Evolutionary conservation across 2,329 filamentous ascomycete genomes (phyloP), one percentile per base, ranked within the genome.

Genomic region (Fusarium sp.): DNA sequence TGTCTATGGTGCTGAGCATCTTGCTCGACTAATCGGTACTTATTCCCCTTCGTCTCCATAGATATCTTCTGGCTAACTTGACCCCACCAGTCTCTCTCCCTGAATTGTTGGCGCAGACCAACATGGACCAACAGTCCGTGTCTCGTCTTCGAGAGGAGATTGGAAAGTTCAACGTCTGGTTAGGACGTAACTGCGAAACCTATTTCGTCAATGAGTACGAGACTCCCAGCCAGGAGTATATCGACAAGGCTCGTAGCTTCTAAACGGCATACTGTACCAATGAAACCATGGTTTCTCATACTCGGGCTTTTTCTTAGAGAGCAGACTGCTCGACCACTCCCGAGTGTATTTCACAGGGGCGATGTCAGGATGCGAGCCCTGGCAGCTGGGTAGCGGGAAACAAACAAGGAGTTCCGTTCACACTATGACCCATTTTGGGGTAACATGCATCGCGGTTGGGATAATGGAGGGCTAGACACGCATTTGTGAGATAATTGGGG

Each of bases 41-140:
- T 82, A 15, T 18, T 23, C 30, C 20, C 40, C 7, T 33, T 45
- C 42, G 18, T 26, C 41, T 20, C 23, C 11, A 23, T 33, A 9
- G 18, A 35, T 15, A 15, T 7, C 17, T 46, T 42, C 15, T 23
- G 44, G 32, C 68, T 70, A 48, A 74, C 49, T 33, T 45, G 68
- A 45, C 26, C 40, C 30, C 41, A 30, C 61, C 74, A 97, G 95
- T 97, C 6, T 92, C 92, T 2, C 90, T 98, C 75, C 95, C 96
- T 1, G 96, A 99, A 79, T 90, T 98, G 42, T 91, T 98, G 69
- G 95, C 95, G 7, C 96, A 99, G 80, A 99, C 96, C 56, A 98
- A 98, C 82, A 97, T 99, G 94, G 96, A 98, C 78, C 87, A 92
- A 57, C 94, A 97, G 80, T 95, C 94, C 5, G 93, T 97, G 44